Conservation (phyloP, 805 yeast species). For the Saccharomycopsis selenospora region DNA sequence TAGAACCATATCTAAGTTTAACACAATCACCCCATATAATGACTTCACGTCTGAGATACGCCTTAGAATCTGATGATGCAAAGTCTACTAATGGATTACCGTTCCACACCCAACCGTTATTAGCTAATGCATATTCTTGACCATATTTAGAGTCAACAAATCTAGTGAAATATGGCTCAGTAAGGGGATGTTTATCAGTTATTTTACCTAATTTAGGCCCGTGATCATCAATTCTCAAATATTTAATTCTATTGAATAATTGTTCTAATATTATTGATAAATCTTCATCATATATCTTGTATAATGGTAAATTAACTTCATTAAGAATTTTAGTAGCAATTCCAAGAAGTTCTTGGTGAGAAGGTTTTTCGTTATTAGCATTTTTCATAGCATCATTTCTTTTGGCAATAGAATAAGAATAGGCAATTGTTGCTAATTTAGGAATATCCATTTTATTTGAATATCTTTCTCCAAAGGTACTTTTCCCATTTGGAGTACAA, state of each 20-base stretch:
- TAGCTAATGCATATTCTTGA: slow-evolving; percentile 66
- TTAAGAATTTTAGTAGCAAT: slow-evolving; percentile 54
- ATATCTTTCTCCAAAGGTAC: slow-evolving; percentile 44
- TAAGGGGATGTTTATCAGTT: slow-evolving; percentile 49
- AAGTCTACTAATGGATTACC: slow-evolving; percentile 91
- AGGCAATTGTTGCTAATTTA: slow-evolving; percentile 47
- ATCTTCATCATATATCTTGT: slow-evolving; percentile 72
- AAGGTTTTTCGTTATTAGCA: slow-evolving; percentile 29
- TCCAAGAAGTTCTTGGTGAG: slow-evolving; percentile 29
- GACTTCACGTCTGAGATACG: slow-evolving; percentile 84
- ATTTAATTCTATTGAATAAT: slow-evolving; percentile 68
- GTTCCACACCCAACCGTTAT: slow-evolving; percentile 99
- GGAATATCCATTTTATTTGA: slow-evolving; percentile 46
- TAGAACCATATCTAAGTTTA: slow-evolving; percentile 75
- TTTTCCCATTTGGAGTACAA: slow-evolving; percentile 34
- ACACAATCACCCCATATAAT: slow-evolving; percentile 98
- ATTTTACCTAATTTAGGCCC: slow-evolving; percentile 79
- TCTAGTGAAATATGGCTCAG: slow-evolving; percentile 85
- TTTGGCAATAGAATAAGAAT: slow-evolving; percentile 15
- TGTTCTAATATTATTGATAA: slow-evolving; percentile 57
- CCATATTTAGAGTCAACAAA: slow-evolving; percentile 46
- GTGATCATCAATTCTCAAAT: slow-evolving; percentile 63
- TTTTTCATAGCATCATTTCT: slow-evolving; percentile 18
- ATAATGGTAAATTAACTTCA: slow-evolving; percentile 68
- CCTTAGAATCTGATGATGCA: slow-evolving; percentile 72